phyloP scores from a whole-genome alignment of 805 yeast genomes.

The Candida boidinii region DNA sequence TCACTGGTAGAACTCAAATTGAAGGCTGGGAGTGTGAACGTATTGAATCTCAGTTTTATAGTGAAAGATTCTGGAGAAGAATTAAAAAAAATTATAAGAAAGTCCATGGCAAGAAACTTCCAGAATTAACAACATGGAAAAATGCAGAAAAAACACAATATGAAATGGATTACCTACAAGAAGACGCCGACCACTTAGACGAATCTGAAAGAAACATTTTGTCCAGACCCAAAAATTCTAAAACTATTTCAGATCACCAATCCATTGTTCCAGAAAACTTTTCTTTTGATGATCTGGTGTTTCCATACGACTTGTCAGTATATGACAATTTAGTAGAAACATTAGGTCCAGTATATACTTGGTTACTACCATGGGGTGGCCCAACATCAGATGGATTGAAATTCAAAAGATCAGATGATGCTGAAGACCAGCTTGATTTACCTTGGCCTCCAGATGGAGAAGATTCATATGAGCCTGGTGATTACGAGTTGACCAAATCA shows the following conservation, averaged over 20 bases:
- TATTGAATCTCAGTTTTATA: slow-evolving; percentile 54
- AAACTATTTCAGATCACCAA: slow-evolving; percentile 4
- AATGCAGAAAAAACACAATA: slow-evolving; percentile 3
- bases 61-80: slow-evolving; percentile 44
- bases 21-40: slow-evolving; percentile 92
- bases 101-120: slow-evolving; percentile 32
- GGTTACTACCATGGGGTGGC: slow-evolving; percentile 67
- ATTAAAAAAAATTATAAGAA: slow-evolving; percentile 34
- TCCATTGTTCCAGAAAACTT: slow-evolving; percentile 18
- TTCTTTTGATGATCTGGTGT: slow-evolving; percentile 57
- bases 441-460: slow-evolving; percentile 96
- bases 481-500: slow-evolving; percentile 11
- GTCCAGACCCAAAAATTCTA: no score
- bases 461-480: slow-evolving; percentile 25
- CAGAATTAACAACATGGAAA: slow-evolving; percentile 40
- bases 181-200: no score
- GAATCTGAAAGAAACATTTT: neutral
- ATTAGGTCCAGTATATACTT: slow-evolving; percentile 55
- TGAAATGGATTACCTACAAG: slow-evolving; percentile 2
- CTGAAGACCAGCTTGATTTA: slow-evolving; percentile 50
- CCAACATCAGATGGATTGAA: slow-evolving; percentile 53
- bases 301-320: slow-evolving; percentile 74
- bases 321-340: slow-evolving; percentile 41
- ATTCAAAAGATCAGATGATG: slow-evolving; percentile 43
- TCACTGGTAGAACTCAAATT: slow-evolving; percentile 76